phyloP scores from a whole-genome alignment of 768 basidiomycete species.

The Pleurotus platypus region DNA sequence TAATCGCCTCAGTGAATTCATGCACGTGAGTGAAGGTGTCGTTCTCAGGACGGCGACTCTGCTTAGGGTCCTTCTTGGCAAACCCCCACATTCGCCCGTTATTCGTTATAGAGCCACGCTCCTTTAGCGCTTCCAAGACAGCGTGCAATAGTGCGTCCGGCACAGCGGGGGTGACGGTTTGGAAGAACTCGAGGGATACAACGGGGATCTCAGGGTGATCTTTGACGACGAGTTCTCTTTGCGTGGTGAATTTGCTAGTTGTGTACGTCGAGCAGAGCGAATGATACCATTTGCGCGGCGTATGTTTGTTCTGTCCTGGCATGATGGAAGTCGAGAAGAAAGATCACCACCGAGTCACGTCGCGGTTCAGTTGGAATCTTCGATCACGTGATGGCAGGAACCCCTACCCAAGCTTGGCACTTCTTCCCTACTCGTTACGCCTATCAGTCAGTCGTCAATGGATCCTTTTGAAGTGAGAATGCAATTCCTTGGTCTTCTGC shows the following conservation, averaged over 20 bases:
- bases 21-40: neutral
- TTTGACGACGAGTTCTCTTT: neutral
- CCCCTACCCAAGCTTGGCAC: too few species aligned
- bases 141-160: neutral
- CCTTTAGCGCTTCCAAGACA: neutral
- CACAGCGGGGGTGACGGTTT: neutral
- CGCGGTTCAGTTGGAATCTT: neutral
- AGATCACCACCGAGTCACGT: neutral
- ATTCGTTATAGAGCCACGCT: neutral
- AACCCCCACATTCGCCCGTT: neutral
- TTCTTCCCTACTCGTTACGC: too few species aligned
- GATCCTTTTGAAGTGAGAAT: conserved; percentile 38
- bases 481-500: conserved; percentile 31
- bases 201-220: neutral
- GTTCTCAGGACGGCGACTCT: neutral
- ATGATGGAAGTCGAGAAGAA: too few species aligned
- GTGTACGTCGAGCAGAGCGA: neutral
- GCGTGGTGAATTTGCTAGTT: neutral
- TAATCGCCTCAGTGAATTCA: neutral
- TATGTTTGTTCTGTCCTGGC: neutral
- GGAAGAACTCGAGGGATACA: neutral
- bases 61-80: neutral
- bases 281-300: neutral
- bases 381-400: too few species aligned
- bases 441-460: conserved; percentile 14